Evolutionary conservation across 177 flowering plant species (phyloP).

Genomic region (Vitis hybrid): DNA sequence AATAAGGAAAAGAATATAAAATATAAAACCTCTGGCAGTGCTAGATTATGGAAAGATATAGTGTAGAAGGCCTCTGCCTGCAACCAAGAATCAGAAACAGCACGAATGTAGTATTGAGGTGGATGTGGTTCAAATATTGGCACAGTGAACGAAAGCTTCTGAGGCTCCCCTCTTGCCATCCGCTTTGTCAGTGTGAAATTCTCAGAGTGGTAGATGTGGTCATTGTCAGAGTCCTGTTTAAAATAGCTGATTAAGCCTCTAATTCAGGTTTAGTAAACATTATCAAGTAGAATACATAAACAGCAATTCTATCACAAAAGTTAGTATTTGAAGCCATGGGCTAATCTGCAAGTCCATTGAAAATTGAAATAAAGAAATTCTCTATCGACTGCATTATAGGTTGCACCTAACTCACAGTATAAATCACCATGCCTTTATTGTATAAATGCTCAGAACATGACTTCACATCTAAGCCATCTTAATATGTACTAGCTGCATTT

Average conservation of each 20-base stretch:
- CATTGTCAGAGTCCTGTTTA: slow-evolving; percentile 91
- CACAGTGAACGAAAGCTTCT: slow-evolving; percentile 88
- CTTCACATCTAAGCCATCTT: too few relatives aligned
- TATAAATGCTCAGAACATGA: too few relatives aligned
- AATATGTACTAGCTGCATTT: too few relatives aligned
- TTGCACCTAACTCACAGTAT: too few relatives aligned
- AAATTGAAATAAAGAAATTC: too few relatives aligned
- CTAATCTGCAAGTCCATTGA: too few relatives aligned
- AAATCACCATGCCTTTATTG: too few relatives aligned
- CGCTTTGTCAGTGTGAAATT: slow-evolving; percentile 79
- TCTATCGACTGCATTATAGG: too few relatives aligned
- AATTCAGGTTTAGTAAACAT: not conserved
- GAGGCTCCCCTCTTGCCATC: slow-evolving; percentile 83
- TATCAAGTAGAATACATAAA: not conserved
- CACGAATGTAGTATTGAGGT: slow-evolving; percentile 91
- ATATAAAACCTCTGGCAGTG: slow-evolving; percentile 77
- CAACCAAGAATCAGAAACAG: slow-evolving; percentile 98
- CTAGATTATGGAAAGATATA: slow-evolving; percentile 79
- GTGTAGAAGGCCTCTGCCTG: slow-evolving; percentile 78
- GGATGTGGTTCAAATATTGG: slow-evolving; percentile 99
- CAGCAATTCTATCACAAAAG: too few relatives aligned
- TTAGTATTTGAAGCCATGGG: too few relatives aligned
- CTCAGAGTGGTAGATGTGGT: slow-evolving; percentile 95
- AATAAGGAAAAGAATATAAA: not conserved
- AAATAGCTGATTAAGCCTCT: slow-evolving; percentile 2